phyloP scores from a whole-genome alignment of 345 rosid species.

The Laguncularia racemosa region DNA sequence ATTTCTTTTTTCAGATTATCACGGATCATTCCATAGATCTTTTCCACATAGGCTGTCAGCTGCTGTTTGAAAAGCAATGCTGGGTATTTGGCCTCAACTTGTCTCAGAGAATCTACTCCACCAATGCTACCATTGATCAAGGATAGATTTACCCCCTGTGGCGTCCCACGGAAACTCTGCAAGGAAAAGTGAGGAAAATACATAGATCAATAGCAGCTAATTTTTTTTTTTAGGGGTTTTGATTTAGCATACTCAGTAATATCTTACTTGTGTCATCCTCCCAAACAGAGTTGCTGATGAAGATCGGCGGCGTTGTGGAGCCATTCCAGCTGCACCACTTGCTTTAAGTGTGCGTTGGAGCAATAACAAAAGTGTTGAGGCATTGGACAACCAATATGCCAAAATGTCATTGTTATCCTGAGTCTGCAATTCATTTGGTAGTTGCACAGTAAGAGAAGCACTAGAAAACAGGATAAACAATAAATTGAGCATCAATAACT shows the following conservation, averaged over 20 bases:
- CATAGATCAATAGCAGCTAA: constrained; percentile 8
- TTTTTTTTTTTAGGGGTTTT: background rate
- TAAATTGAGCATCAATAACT: constrained; percentile 3
- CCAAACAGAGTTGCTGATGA: constrained; percentile 93
- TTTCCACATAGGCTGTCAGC: constrained; percentile 92
- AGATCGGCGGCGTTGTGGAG: constrained; percentile 94
- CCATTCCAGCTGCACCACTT: constrained; percentile 93
- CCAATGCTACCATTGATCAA: constrained; percentile 47
- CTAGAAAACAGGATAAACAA: background rate
- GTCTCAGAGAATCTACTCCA: constrained; percentile 62
- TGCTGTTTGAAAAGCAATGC: constrained; percentile 97
- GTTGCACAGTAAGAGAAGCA: constrained; percentile 12
- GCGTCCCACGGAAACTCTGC: constrained; percentile 89
- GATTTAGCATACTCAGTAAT: constrained; percentile 3
- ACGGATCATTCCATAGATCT: constrained; percentile 94
- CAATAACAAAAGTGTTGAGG: constrained; percentile 84
- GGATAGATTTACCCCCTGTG: constrained; percentile 79
- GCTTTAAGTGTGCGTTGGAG: constrained; percentile 92
- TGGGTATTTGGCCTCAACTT: constrained; percentile 97
- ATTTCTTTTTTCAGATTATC: constrained; percentile 96
- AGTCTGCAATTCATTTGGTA: constrained; percentile 35
- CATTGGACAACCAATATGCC: constrained; percentile 94
- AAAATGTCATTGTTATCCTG: constrained; percentile 78
- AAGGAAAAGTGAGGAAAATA: constrained; percentile 7
- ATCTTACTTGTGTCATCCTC: constrained; percentile 76